Base-by-base conservation (phyloP, 768 basidiomycete species). In the Cystofilobasidium ferigula region DNA sequence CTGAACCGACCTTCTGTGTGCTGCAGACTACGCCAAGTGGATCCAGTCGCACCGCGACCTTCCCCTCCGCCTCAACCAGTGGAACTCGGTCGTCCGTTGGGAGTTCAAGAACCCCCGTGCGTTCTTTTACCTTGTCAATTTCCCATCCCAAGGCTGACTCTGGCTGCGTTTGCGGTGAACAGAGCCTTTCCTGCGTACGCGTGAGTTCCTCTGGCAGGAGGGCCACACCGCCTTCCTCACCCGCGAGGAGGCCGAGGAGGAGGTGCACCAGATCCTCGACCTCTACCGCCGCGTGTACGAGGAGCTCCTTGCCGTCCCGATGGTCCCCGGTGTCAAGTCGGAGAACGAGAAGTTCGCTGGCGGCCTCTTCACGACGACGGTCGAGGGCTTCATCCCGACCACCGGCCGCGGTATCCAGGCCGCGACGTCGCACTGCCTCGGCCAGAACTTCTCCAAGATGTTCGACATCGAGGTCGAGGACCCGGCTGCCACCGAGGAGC, bases 141-240 rank as follows among this genome's bases (percentile, higher is more conserved):
- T 20, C 3, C 20, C 26, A 26, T 43, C 6, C 22, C 18, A 16
- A 12, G 7, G 3, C 26, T 22, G 4, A 47, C n/a, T n/a, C n/a
- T n/a, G n/a, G n/a, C n/a, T n/a, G n/a, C n/a, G n/a, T n/a, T n/a
- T n/a, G n/a, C n/a, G n/a, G 16, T 36, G 30, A 61, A 40, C 74
- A 89, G 87, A 99, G 76, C 95, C 95, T 10, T 99, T 99, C 87
- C 83, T 99, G 42, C 91, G 95, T 63, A 98, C 95, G 2, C 89
- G 95, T 74, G 95, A 99, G 79, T 99, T 97, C 82, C 80, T 99
- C n/a, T 99, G 95, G 95, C 95, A 99, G 79, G 95, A 99, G 77
- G 95, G 95, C 42, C 95, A 99, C 79, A 98, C 95, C 12, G 94
- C 95, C 3, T 85, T 87, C 77, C 81, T 93, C 51, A 89, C 87